Conservation (phyloP, 2,329 filamentous ascomycete genomes). For the Penicillium nordicum region DNA sequence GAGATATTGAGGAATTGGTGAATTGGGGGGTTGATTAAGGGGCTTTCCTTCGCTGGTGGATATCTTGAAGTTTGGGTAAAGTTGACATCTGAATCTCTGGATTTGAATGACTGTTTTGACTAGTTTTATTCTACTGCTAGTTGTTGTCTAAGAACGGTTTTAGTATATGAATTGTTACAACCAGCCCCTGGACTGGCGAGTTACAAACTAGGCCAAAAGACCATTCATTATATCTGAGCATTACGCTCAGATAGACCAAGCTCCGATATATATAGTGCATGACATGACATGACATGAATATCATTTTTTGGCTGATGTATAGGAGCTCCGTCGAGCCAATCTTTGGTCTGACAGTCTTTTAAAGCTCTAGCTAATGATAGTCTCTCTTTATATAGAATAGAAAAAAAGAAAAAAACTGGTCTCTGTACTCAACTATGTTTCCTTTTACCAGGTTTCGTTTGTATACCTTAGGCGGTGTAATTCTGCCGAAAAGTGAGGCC, state of each 20-base stretch:
- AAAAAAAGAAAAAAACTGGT: too few relatives aligned
- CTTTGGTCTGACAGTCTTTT: too few relatives aligned
- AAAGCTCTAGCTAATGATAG: too few relatives aligned
- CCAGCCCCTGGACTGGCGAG: too few relatives aligned
- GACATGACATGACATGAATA: too few relatives aligned
- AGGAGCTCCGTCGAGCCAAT: background rate
- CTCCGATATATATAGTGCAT: too few relatives aligned
- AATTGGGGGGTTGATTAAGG: background rate
- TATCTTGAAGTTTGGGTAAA: background rate
- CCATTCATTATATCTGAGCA: too few relatives aligned
- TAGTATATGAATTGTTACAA: background rate
- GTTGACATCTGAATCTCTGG: background rate
- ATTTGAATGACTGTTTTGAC: background rate
- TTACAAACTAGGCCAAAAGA: too few relatives aligned
- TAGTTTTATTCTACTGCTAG: background rate
- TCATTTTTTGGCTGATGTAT: background rate
- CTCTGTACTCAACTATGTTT: too few relatives aligned
- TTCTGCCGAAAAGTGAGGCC: conserved; percentile 11
- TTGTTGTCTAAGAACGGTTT: background rate
- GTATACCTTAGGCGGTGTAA: background rate
- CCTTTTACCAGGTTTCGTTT: too few relatives aligned
- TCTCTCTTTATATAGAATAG: too few relatives aligned
- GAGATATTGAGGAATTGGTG: conserved; percentile 5
- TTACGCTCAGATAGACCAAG: too few relatives aligned
- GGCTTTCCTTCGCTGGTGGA: background rate